Evolutionary conservation across 768 basidiomycete genomes (phyloP).

Genomic region (Boletus rubroflammeus): DNA sequence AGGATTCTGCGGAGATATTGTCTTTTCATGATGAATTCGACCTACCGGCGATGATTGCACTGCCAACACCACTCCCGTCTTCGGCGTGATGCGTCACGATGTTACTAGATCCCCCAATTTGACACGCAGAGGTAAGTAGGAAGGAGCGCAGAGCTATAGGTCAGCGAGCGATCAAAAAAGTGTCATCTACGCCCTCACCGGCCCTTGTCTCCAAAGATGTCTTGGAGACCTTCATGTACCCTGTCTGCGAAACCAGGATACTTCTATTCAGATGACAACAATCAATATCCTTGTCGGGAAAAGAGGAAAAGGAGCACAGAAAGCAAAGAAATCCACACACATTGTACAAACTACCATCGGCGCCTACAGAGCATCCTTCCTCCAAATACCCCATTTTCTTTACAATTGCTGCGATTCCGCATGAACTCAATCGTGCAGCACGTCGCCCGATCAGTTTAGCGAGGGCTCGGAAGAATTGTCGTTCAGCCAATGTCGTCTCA

Average conservation of each 20-base stretch:
- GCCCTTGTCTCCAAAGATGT: conserved; percentile 96
- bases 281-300: not conserved
- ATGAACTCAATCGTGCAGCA: conserved; percentile 87
- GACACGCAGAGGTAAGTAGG: conserved; percentile 49
- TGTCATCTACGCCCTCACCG: conserved; percentile 47
- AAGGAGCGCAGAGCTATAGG: conserved; percentile 18
- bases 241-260: conserved; percentile 94
- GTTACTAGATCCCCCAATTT: conserved; percentile 53
- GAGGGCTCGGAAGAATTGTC: conserved; percentile 94
- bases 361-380: conserved; percentile 84
- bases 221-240: conserved; percentile 87
- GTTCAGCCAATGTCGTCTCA: conserved; percentile 93
- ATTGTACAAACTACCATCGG: conserved; percentile 94
- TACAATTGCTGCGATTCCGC: conserved; percentile 96
- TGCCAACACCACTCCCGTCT: conserved; percentile 84
- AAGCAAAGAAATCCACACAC: conserved; percentile 40
- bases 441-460: conserved; percentile 86
- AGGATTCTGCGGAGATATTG: not conserved
- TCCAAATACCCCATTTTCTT: conserved; percentile 93
- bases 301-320: not conserved
- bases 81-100: conserved; percentile 37
- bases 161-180: not conserved
- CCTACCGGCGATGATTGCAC: conserved; percentile 89
- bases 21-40: conserved; percentile 3
- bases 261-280: conserved; percentile 55